Conservation (phyloP, 1,139 yeast genomes). For the Geotrichum europaeum region DNA sequence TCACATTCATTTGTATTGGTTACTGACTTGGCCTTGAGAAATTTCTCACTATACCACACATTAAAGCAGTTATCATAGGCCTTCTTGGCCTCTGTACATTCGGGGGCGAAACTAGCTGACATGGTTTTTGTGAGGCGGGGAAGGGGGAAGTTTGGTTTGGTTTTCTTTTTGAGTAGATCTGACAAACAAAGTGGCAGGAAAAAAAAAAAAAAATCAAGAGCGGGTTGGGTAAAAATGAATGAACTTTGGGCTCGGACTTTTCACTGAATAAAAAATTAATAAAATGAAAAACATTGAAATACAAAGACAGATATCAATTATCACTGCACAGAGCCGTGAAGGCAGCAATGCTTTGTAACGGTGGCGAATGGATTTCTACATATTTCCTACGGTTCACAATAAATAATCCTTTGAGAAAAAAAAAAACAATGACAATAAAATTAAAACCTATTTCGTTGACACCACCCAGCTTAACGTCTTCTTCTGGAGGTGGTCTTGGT, state of each 20-base stretch:
- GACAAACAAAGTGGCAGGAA: background rate
- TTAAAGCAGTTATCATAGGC: slow-evolving; percentile 90
- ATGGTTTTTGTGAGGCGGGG: slow-evolving; percentile 34
- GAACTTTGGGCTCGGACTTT: too few species aligned
- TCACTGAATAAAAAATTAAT: too few species aligned
- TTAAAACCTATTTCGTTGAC: slow-evolving; percentile 30
- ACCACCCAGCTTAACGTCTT: slow-evolving; percentile 46
- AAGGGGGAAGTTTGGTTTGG: background rate
- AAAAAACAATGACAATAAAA: background rate
- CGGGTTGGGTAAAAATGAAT: too few species aligned
- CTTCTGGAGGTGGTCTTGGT: slow-evolving; percentile 99
- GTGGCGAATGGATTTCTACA: too few species aligned
- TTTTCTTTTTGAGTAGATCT: background rate
- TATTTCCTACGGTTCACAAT: background rate
- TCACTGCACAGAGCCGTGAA: too few species aligned
- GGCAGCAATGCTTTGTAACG: too few species aligned
- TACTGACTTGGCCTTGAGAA: slow-evolving; percentile 57
- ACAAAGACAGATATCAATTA: too few species aligned
- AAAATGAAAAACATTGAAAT: too few species aligned
- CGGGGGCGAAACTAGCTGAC: slow-evolving; percentile 96
- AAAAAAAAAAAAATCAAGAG: too few species aligned
- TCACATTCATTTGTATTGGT: slow-evolving; percentile 67
- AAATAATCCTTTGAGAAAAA: background rate
- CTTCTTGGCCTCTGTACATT: slow-evolving; percentile 81
- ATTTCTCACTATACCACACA: slow-evolving; percentile 91